Conservation (phyloP, 2,329 filamentous ascomycete genomes). For the Magnaporthiopsis poae region DNA sequence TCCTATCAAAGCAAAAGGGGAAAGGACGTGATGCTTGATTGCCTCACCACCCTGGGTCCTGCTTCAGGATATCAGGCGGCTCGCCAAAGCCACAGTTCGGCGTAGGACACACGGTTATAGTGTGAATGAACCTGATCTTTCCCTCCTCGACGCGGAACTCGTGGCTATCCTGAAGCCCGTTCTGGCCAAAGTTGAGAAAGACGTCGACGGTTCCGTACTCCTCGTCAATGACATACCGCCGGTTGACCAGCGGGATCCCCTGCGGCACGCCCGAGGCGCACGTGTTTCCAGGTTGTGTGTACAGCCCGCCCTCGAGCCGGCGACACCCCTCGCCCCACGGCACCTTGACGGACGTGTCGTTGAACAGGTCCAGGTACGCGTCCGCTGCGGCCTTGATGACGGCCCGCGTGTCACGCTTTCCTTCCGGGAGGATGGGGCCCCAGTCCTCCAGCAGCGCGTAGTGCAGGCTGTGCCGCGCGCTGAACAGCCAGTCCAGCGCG, state of each 20-base stretch:
- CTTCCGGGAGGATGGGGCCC: slow-evolving; percentile 18
- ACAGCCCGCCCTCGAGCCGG: slow-evolving; percentile 20
- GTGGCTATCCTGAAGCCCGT: slow-evolving; percentile 23
- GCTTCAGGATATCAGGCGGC: slow-evolving; percentile 1
- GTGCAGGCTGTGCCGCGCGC: slow-evolving; percentile 24
- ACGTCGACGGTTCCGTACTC: slow-evolving; percentile 18
- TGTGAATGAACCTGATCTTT: slow-evolving; percentile 24
- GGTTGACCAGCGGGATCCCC: slow-evolving; percentile 14
- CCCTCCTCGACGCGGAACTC: slow-evolving; percentile 25
- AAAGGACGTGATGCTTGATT: too few relatives aligned
- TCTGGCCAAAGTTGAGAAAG: slow-evolving; percentile 21
- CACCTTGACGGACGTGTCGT: slow-evolving; percentile 21
- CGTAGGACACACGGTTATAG: slow-evolving; percentile 19
- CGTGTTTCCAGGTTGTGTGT: slow-evolving; percentile 17
- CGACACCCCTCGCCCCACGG: slow-evolving; percentile 27
- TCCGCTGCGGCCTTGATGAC: slow-evolving; percentile 23
- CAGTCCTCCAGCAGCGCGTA: slow-evolving; percentile 20
- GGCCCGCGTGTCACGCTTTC: slow-evolving; percentile 19
- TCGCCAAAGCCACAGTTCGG: slow-evolving; percentile 8
- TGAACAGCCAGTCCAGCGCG: slow-evolving; percentile 27
- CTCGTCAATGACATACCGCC: slow-evolving; percentile 22
- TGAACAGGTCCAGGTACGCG: slow-evolving; percentile 28
- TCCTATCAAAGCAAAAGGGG: too few relatives aligned
- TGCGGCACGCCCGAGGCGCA: slow-evolving; percentile 17
- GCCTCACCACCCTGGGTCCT: slow-evolving; percentile 7